These are phyloP conservation scores for Trametes versicolor DNA, from an alignment of 1,284 basidiomycete species.

Conservation along the genomic window DNA sequence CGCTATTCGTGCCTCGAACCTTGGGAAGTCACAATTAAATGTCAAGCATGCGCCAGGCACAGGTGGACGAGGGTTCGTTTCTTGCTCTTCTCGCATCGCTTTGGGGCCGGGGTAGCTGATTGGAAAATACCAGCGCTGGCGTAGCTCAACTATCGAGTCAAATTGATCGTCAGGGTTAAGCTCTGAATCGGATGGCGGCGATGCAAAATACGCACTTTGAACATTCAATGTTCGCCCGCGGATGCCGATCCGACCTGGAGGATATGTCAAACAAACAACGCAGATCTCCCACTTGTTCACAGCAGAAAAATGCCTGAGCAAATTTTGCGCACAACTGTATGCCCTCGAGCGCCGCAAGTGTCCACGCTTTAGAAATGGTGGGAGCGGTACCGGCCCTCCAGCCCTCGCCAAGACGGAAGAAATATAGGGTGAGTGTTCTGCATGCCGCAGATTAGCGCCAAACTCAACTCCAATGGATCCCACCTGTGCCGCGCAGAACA, in stretches of 20 bases:
- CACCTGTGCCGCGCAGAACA: constrained; percentile 2
- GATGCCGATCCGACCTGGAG: background rate
- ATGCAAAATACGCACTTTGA: background rate
- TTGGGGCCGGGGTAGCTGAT: no score
- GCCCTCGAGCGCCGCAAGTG: background rate
- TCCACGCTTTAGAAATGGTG: constrained; percentile 2
- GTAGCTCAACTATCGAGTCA: no score
- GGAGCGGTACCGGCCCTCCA: background rate
- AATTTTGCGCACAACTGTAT: constrained; percentile 10
- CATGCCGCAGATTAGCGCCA: background rate
- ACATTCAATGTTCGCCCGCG: background rate
- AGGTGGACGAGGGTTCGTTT: no score
- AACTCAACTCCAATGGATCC: background rate
- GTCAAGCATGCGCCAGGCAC: background rate
- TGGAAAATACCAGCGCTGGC: no score
- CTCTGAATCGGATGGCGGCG: no score
- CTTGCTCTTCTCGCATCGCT: no score
- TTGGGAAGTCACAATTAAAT: background rate
- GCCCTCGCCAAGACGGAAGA: constrained; percentile 4
- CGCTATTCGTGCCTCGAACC: background rate
- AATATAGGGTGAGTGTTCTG: background rate
- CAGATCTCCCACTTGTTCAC: background rate
- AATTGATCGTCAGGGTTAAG: no score
- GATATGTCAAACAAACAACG: constrained; percentile 1
- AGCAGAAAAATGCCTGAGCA: background rate